These are phyloP conservation scores for Gaertneriomyces sp. DNA, from an alignment of 192 early-diverging fungal species.

Conservation along the genomic window DNA sequence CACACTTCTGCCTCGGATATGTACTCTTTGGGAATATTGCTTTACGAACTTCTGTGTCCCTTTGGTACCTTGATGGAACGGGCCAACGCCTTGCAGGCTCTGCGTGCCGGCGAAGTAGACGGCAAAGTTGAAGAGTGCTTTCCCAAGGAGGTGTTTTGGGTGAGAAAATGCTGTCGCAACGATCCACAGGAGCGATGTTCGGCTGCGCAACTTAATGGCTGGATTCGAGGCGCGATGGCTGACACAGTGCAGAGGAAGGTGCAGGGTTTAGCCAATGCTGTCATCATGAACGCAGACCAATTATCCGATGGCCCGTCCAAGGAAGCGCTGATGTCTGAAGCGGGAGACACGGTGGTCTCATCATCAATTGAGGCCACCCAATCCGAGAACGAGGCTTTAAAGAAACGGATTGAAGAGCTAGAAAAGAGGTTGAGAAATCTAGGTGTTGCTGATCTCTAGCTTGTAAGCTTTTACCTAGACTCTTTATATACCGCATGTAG, in stretches of 20 bases:
- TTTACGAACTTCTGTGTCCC: constrained; percentile 91
- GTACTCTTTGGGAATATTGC: constrained; percentile 92
- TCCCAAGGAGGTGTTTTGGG: constrained; percentile 61
- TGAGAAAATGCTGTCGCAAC: constrained; percentile 1
- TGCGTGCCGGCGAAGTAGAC: constrained; percentile 68
- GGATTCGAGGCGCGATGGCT: too few relatives aligned
- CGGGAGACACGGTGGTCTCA: constrained; percentile 9
- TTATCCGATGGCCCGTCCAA: constrained; percentile 7
- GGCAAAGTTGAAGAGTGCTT: constrained; percentile 61
- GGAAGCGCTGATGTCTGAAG: neutral
- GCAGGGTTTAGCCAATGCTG: neutral
- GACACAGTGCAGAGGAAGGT: too few relatives aligned
- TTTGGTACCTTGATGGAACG: constrained; percentile 91
- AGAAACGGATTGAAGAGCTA: constrained; percentile 26
- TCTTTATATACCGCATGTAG: too few relatives aligned
- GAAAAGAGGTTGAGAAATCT: constrained; percentile 22
- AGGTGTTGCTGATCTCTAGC: constrained; percentile 8
- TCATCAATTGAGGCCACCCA: neutral
- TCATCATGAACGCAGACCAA: neutral
- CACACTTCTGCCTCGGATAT: constrained; percentile 69
- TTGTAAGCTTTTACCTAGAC: too few relatives aligned
- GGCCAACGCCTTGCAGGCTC: constrained; percentile 56
- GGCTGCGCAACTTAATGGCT: too few relatives aligned
- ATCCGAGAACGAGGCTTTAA: constrained; percentile 22
- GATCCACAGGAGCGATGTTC: too few relatives aligned